These are phyloP conservation scores for Barnettozyma sp. DNA, from an alignment of 805 yeast genomes.

Conservation along the genomic window DNA sequence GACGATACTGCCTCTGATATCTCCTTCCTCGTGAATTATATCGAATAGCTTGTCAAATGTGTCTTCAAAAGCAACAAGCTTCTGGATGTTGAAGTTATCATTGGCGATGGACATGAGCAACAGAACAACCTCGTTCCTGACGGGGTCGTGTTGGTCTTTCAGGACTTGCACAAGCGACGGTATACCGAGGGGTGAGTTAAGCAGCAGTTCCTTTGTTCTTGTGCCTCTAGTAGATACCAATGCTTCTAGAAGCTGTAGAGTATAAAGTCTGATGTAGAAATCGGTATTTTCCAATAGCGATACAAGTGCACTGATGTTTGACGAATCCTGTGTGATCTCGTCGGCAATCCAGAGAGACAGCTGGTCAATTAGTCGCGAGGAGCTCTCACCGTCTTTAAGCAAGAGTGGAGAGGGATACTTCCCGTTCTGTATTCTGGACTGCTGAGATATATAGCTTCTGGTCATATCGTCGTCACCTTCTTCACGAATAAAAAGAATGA, in stretches of 20 bases:
- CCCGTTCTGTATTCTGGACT: constrained; percentile 67
- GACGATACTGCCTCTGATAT: constrained; percentile 79
- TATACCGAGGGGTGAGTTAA: constrained; percentile 71
- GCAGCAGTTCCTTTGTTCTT: constrained; percentile 65
- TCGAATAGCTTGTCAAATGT: constrained; percentile 76
- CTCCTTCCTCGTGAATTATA: constrained; percentile 84
- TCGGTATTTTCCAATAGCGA: constrained; percentile 50
- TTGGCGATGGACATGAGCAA: constrained; percentile 78
- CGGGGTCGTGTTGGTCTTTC: constrained; percentile 69
- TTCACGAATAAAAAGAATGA: constrained; percentile 73
- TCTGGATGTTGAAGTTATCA: constrained; percentile 81
- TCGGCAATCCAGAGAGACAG: constrained; percentile 94
- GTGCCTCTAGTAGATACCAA: constrained; percentile 68
- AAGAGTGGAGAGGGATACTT: constrained; percentile 71
- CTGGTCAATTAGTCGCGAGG: constrained; percentile 75
- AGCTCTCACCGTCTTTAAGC: constrained; percentile 37
- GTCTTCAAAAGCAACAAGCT: constrained; percentile 89
- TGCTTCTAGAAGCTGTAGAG: constrained; percentile 81
- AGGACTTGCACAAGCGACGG: constrained; percentile 61
- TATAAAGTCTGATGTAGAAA: constrained; percentile 72
- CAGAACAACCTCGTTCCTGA: constrained; percentile 81
- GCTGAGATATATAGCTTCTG: constrained; percentile 66
- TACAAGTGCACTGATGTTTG: constrained; percentile 27
- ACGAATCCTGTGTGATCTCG: constrained; percentile 63
- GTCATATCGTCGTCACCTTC: constrained; percentile 57